phyloP scores from a whole-genome alignment of 306 rosid genomes.

The Geum urbanum region DNA sequence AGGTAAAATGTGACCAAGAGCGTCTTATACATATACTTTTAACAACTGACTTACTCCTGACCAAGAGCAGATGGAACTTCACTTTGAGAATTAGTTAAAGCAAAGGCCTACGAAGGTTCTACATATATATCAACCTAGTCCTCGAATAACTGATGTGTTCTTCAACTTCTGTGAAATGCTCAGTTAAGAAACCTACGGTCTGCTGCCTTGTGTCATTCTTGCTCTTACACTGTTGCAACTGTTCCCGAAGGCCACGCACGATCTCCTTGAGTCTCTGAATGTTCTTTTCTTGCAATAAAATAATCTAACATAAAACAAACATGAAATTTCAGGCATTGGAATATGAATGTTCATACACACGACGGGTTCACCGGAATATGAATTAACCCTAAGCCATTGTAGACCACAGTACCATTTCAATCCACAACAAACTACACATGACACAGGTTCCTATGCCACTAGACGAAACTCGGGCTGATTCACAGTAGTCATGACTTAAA shows the following conservation, averaged over 20 bases:
- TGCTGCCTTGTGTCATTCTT: slow-evolving; percentile 41
- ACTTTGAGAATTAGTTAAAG: not conserved
- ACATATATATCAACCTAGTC: slow-evolving; percentile 34
- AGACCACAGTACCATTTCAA: not conserved
- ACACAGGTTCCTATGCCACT: not conserved
- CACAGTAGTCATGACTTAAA: not conserved
- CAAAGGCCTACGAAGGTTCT: not conserved
- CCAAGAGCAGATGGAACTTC: not conserved
- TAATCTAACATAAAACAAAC: slow-evolving; percentile 43
- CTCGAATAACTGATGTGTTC: slow-evolving; percentile 52
- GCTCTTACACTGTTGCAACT: slow-evolving; percentile 57
- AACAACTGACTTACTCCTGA: not conserved
- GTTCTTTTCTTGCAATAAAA: slow-evolving; percentile 69
- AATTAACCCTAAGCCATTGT: not conserved
- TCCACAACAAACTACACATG: not conserved
- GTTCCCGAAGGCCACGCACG: slow-evolving; percentile 62
- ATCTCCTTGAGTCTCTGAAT: slow-evolving; percentile 64
- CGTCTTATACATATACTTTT: not conserved
- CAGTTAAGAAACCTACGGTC: slow-evolving; percentile 40
- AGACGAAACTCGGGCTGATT: not conserved
- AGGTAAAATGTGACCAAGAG: not conserved
- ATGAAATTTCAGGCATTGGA: slow-evolving; percentile 17
- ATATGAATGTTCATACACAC: too few species aligned
- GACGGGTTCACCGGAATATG: too few species aligned
- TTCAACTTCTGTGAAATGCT: slow-evolving; percentile 52